Evolutionary conservation across 2,329 filamentous ascomycete species (phyloP).

Genomic region (Sarocladiaceae sp.): DNA sequence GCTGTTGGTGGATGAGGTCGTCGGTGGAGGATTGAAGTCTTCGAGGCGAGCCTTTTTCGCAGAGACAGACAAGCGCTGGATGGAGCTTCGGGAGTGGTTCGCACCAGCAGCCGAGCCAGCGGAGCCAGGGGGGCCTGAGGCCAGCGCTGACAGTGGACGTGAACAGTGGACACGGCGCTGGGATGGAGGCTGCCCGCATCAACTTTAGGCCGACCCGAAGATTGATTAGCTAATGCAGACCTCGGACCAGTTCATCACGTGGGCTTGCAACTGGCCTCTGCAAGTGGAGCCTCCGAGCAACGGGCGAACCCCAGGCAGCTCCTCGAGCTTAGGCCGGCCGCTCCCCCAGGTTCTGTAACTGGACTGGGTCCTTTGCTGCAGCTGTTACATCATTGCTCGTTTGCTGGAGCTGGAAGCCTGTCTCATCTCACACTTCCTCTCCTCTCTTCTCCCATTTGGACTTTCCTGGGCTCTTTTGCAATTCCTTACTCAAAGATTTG

Average conservation of each 20-base stretch:
- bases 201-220: not conserved
- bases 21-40: constrained; percentile 25
- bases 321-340: not conserved
- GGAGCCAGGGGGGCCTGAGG: constrained; percentile 2
- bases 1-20: constrained; percentile 26
- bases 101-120: constrained; percentile 6
- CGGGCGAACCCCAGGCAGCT: constrained; percentile 6
- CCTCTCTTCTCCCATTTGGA: constrained; percentile 1
- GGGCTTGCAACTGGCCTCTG: no score
- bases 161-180: not conserved
- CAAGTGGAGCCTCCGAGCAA: no score
- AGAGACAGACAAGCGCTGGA: constrained; percentile 4
- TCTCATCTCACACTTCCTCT: not conserved
- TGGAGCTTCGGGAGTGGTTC: constrained; percentile 9
- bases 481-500: not conserved
- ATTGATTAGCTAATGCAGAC: no score
- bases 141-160: not conserved
- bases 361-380: not conserved
- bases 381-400: constrained; percentile 8
- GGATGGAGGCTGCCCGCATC: no score
- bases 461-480: no score
- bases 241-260: no score
- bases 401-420: constrained; percentile 1
- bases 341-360: not conserved
- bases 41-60: constrained; percentile 35